Evolutionary conservation across 345 rosid species (phyloP).

Genomic region (Melaleuca alternifolia): DNA sequence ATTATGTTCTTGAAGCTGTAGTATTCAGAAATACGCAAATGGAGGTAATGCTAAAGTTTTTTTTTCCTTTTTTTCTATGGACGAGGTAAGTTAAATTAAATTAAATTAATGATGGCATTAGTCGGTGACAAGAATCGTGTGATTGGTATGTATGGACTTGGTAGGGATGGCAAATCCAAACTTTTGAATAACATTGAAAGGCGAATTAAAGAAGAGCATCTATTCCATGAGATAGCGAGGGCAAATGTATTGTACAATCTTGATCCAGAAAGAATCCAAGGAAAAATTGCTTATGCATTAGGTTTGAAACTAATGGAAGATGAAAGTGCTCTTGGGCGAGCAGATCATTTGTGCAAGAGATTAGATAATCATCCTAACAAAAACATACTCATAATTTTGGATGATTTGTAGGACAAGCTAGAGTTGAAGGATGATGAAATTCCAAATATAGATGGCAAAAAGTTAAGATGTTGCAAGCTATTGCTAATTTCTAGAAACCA

Average conservation of each 20-base stretch:
- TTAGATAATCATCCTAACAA: background rate
- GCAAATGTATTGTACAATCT: background rate
- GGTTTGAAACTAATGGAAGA: background rate
- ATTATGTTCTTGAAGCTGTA: too few species aligned
- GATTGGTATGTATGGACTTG: background rate
- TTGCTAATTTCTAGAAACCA: too few species aligned
- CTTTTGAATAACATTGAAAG: background rate
- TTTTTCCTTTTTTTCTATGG: too few species aligned
- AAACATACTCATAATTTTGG: constrained; percentile 19
- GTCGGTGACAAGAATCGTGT: fast-evolving
- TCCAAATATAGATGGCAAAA: background rate
- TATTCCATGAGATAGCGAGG: background rate
- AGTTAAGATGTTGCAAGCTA: too few species aligned
- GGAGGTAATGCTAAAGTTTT: too few species aligned
- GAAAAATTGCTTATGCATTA: constrained; percentile 1
- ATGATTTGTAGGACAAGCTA: constrained; percentile 11
- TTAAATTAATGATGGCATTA: too few species aligned
- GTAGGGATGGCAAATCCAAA: constrained; percentile 1
- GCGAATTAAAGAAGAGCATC: background rate
- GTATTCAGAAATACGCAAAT: too few species aligned
- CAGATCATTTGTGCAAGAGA: background rate
- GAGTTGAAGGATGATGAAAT: constrained; percentile 12
- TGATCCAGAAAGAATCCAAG: background rate
- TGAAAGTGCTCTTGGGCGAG: background rate
- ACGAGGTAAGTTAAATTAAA: too few species aligned